These are phyloP conservation scores for Ceratocystis smalleyi DNA, from an alignment of 2,329 filamentous ascomycete species.

Conservation along the genomic window DNA sequence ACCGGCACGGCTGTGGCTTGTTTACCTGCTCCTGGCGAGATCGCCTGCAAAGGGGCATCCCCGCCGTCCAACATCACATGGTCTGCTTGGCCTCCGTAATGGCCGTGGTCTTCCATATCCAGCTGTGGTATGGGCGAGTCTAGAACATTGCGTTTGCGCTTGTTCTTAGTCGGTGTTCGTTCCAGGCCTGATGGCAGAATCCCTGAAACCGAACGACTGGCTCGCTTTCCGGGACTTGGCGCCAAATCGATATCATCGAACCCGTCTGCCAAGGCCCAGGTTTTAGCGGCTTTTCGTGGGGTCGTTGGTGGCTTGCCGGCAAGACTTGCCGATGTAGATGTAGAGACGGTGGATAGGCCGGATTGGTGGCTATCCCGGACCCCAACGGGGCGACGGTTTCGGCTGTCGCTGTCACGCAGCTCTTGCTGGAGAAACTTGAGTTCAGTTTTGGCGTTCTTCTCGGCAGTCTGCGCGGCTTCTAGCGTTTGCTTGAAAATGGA, in stretches of 20 bases:
- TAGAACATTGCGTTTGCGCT: slow-evolving; percentile 50
- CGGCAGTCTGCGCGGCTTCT: slow-evolving; percentile 44
- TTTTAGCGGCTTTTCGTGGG: slow-evolving; percentile 42
- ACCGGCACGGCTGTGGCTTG: background rate
- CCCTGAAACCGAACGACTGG: background rate
- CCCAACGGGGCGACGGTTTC: slow-evolving; percentile 14
- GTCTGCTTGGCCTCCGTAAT: background rate
- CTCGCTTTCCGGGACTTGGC: slow-evolving; percentile 36
- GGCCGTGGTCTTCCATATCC: slow-evolving; percentile 28
- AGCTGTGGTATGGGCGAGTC: slow-evolving; percentile 44
- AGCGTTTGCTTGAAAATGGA: slow-evolving; percentile 29
- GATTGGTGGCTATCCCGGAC: slow-evolving; percentile 25
- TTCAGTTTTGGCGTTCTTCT: slow-evolving; percentile 40
- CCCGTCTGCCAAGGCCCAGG: slow-evolving; percentile 51
- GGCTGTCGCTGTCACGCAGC: slow-evolving; percentile 39
- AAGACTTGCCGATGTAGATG: background rate
- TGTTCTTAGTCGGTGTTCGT: slow-evolving; percentile 48
- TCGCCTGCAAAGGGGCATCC: background rate
- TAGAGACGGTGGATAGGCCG: background rate
- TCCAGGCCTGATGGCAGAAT: background rate
- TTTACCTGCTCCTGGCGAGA: background rate
- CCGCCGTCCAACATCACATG: background rate
- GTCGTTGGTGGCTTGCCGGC: slow-evolving; percentile 32
- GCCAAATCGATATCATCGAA: slow-evolving; percentile 54
- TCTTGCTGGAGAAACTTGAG: slow-evolving; percentile 60